A percentile compares a stretch with the other conserved stretches of the same genome.
phyloP scores from a whole-genome alignment of 306 rosid species.

The Dicorynia guianensis region DNA sequence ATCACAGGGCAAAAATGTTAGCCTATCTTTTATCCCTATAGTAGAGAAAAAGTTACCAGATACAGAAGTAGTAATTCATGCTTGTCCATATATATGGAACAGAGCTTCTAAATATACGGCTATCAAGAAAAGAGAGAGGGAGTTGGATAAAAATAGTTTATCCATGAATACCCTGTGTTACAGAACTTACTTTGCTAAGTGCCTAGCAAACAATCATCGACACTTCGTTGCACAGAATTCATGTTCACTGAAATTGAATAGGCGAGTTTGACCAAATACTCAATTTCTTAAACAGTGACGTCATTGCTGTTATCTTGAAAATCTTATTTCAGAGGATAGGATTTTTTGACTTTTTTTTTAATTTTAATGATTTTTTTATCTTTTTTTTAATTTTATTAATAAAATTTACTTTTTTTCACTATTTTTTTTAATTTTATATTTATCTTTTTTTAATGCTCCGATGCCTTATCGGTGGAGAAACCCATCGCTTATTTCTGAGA shows the following conservation, averaged over 20 bases:
- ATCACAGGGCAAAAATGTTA: constrained; percentile 38
- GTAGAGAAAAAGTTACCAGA: constrained; percentile 19
- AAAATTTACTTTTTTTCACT: too few relatives aligned
- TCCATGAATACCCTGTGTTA: neutral
- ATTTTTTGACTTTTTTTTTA: too few relatives aligned
- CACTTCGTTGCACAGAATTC: constrained; percentile 2
- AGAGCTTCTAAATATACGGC: neutral
- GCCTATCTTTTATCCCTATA: constrained; percentile 4
- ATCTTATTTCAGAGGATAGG: too few relatives aligned
- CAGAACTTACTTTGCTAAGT: constrained; percentile 15
- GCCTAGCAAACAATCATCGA: neutral
- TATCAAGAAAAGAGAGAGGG: neutral
- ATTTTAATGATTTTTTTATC: too few relatives aligned
- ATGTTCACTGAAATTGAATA: neutral
- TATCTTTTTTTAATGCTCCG: too few relatives aligned
- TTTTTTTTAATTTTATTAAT: too few relatives aligned
- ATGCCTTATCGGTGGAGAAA: too few relatives aligned
- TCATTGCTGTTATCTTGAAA: neutral
- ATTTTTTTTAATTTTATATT: too few relatives aligned
- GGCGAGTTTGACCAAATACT: constrained; percentile 1
- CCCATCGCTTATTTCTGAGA: too few relatives aligned
- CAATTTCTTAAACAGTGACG: too few relatives aligned
- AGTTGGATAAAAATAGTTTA: neutral
- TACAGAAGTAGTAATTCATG: constrained; percentile 5
- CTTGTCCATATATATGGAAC: neutral